Percentiles rank a stretch among this genome's conserved stretches.
Conservation (phyloP, 345 rosid genomes). For the Citrus sp. region DNA sequence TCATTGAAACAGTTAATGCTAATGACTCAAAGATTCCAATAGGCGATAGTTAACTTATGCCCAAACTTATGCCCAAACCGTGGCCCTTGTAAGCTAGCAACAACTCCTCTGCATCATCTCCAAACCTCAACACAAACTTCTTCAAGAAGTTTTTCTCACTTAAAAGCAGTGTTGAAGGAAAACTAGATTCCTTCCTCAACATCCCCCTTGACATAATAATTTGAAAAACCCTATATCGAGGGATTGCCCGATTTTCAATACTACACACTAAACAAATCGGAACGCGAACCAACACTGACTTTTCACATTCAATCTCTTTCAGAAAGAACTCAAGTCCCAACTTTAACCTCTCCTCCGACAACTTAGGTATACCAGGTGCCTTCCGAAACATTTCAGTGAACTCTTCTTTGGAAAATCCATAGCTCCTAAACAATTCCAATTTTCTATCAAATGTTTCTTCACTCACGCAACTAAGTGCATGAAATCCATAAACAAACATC, state of each 20-base stretch:
- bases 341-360: constrained; percentile 30
- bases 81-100: constrained; percentile 29
- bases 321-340: constrained; percentile 31
- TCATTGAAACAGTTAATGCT: neutral
- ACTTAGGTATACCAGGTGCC: constrained; percentile 23
- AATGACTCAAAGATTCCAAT: neutral
- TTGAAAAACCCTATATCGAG: constrained; percentile 35
- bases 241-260: no score
- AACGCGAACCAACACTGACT: constrained; percentile 12
- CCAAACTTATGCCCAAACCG: neutral
- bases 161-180: neutral
- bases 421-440: constrained; percentile 19
- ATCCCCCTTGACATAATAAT: constrained; percentile 26
- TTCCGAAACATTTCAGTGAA: constrained; percentile 24
- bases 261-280: neutral
- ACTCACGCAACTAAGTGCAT: constrained; percentile 27
- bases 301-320: constrained; percentile 19
- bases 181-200: constrained; percentile 24
- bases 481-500: constrained; percentile 37
- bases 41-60: no score
- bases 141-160: constrained; percentile 23
- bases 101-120: constrained; percentile 29
- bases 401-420: constrained; percentile 32
- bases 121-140: constrained; percentile 28
- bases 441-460: constrained; percentile 27